Evolutionary conservation across 73 alveolate genomes (phyloP), one percentile per base, ranked within the genome.

Genomic region (Urostyla sp.): DNA sequence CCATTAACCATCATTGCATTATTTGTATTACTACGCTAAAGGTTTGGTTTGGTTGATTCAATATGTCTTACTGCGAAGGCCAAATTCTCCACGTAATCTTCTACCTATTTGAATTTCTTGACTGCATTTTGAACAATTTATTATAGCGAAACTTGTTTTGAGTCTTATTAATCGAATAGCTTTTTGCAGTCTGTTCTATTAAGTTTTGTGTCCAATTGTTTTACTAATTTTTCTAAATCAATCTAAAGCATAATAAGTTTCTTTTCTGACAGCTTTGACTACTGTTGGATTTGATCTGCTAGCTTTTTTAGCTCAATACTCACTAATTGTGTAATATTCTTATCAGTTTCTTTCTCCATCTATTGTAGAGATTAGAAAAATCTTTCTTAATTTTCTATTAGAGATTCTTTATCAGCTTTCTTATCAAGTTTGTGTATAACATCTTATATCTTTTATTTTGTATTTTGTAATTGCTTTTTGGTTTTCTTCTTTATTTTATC

Each of bases 371-470:
- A 46, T 21, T 69, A 67, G 38, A 69, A 69, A 55, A 69, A 69
- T 27, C 32, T 8, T 55, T 69, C 31, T 48, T 69, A 45, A 49
- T 49, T 49, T 54, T 69, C 40, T 1, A 69, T 45, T 20, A 69
- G 54, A 3, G 83, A 69, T 31, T 69, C 83, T 69, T 69, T 69
- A 23, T 69, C 83, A 7, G 83, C 83, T 38, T 69, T 69, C 38
- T 35, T 69, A 1, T 28, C 30, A 1, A 69, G 6, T 15, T 69
- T 54, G 4, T 48, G 31, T 46, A 46, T 37, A 1, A 69, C 1
- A 6, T 13, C 34, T 28, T 69, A 67, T n/a, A 26, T 3, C 3
- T 44, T 4, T 1, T 4, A 54, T 24, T 69, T 24, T 7, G 13
- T 46, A 0, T 27, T 2, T 45, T 69, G 72, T 10, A 11, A 30